phyloP scores from a whole-genome alignment of 345 rosid species.

The Excoecaria agallocha region DNA sequence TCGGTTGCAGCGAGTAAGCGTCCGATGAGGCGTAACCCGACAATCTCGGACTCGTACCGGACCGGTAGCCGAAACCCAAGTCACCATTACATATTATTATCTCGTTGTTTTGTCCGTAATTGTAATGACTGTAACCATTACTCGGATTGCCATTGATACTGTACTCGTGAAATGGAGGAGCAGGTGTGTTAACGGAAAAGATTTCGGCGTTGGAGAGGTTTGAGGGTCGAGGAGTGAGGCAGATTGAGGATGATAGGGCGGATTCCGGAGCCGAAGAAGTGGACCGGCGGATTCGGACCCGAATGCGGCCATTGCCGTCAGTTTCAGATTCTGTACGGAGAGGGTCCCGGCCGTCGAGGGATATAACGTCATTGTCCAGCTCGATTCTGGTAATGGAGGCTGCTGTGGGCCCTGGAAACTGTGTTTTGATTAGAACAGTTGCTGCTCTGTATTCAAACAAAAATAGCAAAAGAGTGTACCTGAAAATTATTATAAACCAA shows the following conservation, averaged over 20 bases:
- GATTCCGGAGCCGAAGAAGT: conserved; percentile 52
- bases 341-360: conserved; percentile 52
- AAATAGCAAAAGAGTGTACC: conserved; percentile 52
- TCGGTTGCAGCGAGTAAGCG: conserved; percentile 64
- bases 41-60: conserved; percentile 48
- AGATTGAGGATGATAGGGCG: conserved; percentile 42
- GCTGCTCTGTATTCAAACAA: conserved; percentile 55
- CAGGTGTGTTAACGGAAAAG: conserved; percentile 49
- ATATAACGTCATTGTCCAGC: conserved; percentile 49
- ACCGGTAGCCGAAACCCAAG: conserved; percentile 50
- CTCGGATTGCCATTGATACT: not conserved
- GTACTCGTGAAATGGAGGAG: conserved; percentile 23
- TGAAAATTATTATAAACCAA: not conserved
- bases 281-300: conserved; percentile 48
- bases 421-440: conserved; percentile 35
- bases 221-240: conserved; percentile 51
- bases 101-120: conserved; percentile 32
- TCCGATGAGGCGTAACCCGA: conserved; percentile 77
- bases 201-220: conserved; percentile 54
- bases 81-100: conserved; percentile 52
- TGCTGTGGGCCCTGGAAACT: conserved; percentile 42
- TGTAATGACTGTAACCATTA: not conserved
- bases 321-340: conserved; percentile 49
- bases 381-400: conserved; percentile 45
- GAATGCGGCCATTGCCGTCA: conserved; percentile 39